Percentiles rank a stretch among this genome's conserved stretches.
These are phyloP conservation scores for Crataegus laevigata DNA, from an alignment of 306 rosid genomes.

Conservation along the genomic window DNA sequence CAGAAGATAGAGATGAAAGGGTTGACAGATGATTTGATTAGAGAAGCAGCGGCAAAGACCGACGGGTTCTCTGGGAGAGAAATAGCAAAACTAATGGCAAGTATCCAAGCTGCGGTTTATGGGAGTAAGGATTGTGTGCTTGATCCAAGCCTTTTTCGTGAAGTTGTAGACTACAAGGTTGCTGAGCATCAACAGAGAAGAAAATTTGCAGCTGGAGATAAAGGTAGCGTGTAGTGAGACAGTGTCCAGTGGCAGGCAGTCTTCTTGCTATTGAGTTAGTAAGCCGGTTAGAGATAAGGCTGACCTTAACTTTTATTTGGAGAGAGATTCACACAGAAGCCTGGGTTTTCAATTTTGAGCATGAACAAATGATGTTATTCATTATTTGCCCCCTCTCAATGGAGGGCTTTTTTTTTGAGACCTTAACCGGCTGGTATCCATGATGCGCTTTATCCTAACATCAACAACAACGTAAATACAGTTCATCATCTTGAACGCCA, in stretches of 20 bases:
- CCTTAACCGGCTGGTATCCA: no score
- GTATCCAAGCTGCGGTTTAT: slow-evolving; percentile 90
- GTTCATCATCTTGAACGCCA: no score
- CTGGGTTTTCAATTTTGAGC: slow-evolving; percentile 12
- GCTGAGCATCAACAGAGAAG: slow-evolving; percentile 95
- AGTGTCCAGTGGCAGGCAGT: background rate
- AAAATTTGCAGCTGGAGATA: slow-evolving; percentile 55
- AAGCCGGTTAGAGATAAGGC: background rate
- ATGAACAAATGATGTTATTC: slow-evolving; percentile 13
- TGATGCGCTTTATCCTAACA: no score
- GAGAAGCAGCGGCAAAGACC: slow-evolving; percentile 77
- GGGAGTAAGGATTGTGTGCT: slow-evolving; percentile 84
- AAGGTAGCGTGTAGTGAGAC: slow-evolving; percentile 16
- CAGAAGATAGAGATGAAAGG: slow-evolving; percentile 79
- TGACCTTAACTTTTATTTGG: background rate
- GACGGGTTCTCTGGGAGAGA: slow-evolving; percentile 94
- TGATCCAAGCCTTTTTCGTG: slow-evolving; percentile 65
- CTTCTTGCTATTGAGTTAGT: background rate
- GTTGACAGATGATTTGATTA: slow-evolving; percentile 66
- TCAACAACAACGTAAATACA: no score
- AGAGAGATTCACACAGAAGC: background rate
- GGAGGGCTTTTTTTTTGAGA: slow-evolving; percentile 28
- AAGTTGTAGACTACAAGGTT: slow-evolving; percentile 89
- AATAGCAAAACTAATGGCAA: slow-evolving; percentile 93
- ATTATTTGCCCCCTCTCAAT: slow-evolving; percentile 31